These are phyloP conservation scores for Cryptococcus floricola DNA, from an alignment of 1,284 basidiomycete genomes.

Conservation along the genomic window DNA sequence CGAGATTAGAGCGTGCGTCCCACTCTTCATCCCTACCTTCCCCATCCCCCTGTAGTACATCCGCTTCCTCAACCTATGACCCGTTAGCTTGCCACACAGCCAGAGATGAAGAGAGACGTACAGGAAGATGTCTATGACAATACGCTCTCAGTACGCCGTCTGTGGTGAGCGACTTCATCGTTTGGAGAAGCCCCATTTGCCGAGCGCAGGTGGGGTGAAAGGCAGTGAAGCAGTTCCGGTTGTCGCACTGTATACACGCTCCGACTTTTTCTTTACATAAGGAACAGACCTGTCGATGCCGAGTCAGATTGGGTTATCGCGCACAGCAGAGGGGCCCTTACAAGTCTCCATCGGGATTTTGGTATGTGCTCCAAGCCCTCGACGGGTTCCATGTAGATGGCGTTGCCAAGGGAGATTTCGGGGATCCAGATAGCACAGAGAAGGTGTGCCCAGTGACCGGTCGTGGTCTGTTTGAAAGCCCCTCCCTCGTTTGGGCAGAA, in stretches of 20 bases:
- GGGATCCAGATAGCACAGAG: slow-evolving; percentile 98
- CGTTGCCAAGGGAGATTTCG: slow-evolving; percentile 88
- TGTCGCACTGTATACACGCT: slow-evolving; percentile 96
- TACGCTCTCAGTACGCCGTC: slow-evolving; percentile 62
- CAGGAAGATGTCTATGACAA: slow-evolving; percentile 85
- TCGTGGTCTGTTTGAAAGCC: slow-evolving; percentile 95
- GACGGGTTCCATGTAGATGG: slow-evolving; percentile 98
- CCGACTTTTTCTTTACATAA: slow-evolving; percentile 78
- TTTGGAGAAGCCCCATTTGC: slow-evolving; percentile 72
- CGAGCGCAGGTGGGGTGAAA: slow-evolving; percentile 96
- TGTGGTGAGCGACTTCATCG: slow-evolving; percentile 70
- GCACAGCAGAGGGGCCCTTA: slow-evolving; percentile 50
- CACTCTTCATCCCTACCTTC: slow-evolving; percentile 32
- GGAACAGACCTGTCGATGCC: slow-evolving; percentile 63
- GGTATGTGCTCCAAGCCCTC: slow-evolving; percentile 84
- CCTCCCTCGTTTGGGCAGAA: slow-evolving; percentile 96
- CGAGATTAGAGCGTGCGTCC: slow-evolving; percentile 37
- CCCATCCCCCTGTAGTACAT: slow-evolving; percentile 43
- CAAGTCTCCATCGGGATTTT: slow-evolving; percentile 90
- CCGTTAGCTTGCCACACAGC: background rate
- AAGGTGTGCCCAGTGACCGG: slow-evolving; percentile 93
- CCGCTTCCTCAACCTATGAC: slow-evolving; percentile 1
- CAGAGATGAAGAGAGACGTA: slow-evolving; percentile 48
- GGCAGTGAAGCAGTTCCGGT: slow-evolving; percentile 83
- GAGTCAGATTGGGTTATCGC: background rate